Evolutionary conservation across 257 asterid species (phyloP).

Genomic region (Capsicum chinense): DNA sequence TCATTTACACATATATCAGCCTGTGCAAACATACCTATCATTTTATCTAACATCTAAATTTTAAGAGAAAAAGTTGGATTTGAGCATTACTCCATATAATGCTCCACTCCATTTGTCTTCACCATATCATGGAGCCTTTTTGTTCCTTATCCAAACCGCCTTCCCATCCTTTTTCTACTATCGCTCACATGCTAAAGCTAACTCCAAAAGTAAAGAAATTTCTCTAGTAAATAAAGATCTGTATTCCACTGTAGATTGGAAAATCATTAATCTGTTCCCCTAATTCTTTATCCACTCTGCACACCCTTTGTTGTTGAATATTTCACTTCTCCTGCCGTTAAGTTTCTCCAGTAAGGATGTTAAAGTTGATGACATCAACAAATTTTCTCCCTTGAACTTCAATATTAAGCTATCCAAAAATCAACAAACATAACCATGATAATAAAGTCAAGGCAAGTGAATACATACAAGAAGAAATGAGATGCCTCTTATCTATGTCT

Average conservation of each 20-base stretch:
- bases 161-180: neutral
- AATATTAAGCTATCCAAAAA: slow-evolving; percentile 22
- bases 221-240: neutral
- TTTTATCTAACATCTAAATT: slow-evolving; percentile 2
- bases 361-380: slow-evolving; percentile 4
- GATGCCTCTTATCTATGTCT: neutral
- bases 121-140: neutral
- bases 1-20: slow-evolving; percentile 18
- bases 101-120: slow-evolving; percentile 9
- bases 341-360: slow-evolving; percentile 10
- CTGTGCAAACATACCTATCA: neutral
- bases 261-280: neutral
- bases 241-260: neutral
- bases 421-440: neutral
- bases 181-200: slow-evolving; percentile 1
- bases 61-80: neutral
- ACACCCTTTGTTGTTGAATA: neutral
- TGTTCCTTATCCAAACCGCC: neutral
- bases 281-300: slow-evolving; percentile 6
- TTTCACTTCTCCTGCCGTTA: neutral
- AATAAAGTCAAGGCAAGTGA: neutral
- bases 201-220: neutral
- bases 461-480: slow-evolving; percentile 6
- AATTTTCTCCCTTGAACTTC: slow-evolving; percentile 12
- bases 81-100: neutral